These are phyloP conservation scores for Lasiosphaeriaceae sp. DNA, from an alignment of 495 filamentous ascomycete species.

Conservation along the genomic window DNA sequence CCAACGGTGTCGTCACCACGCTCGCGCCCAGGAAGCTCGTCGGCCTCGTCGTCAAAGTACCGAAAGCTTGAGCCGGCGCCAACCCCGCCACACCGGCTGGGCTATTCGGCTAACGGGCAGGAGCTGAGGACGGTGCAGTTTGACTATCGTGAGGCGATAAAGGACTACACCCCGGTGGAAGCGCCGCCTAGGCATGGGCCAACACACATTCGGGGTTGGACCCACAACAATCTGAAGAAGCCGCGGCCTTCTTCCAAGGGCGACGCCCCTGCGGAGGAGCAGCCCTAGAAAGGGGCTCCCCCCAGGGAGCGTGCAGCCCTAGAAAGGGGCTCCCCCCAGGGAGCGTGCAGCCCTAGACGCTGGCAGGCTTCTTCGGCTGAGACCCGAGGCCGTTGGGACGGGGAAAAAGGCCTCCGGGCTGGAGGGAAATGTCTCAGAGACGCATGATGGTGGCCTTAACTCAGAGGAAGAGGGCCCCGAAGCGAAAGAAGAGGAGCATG, in stretches of 20 bases:
- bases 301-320: not conserved
- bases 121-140: constrained; percentile 47
- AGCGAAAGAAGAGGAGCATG: too few relatives aligned
- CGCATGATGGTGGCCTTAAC: too few relatives aligned
- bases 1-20: constrained; percentile 7
- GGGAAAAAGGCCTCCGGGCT: too few relatives aligned
- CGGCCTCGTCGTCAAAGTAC: constrained; percentile 33
- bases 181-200: constrained; percentile 43
- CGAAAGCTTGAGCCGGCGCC: constrained; percentile 48
- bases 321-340: constrained; percentile 1
- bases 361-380: too few relatives aligned
- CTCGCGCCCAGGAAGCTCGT: constrained; percentile 22
- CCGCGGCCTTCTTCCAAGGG: constrained; percentile 12
- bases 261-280: constrained; percentile 3
- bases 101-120: constrained; percentile 34
- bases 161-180: constrained; percentile 42
- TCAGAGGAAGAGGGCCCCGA: too few relatives aligned
- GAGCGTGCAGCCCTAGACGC: constrained; percentile 2
- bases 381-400: too few relatives aligned
- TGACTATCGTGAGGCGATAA: constrained; percentile 44
- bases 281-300: constrained; percentile 1
- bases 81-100: constrained; percentile 39
- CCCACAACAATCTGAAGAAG: constrained; percentile 40
- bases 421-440: too few relatives aligned
- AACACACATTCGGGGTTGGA: constrained; percentile 47